Conservation (phyloP, 129 eudicot genomes). For the Glebionis coronaria region DNA sequence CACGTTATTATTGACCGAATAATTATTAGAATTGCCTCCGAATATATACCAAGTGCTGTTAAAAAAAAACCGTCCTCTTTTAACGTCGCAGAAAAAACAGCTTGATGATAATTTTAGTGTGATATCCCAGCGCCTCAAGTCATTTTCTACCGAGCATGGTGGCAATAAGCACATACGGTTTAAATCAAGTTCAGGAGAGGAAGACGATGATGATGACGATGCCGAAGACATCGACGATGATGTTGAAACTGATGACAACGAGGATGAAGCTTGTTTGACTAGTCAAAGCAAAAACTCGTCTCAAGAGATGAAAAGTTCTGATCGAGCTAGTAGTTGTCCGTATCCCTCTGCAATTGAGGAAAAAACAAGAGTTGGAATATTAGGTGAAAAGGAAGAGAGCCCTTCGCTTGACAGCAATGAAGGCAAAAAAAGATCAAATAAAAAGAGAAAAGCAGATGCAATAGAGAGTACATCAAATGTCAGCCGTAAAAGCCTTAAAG, state of each 20-base stretch:
- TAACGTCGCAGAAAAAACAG: constrained; percentile 63
- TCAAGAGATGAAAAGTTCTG: constrained; percentile 32
- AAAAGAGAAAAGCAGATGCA: constrained; percentile 33
- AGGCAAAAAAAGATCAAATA: constrained; percentile 4
- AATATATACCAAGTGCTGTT: constrained; percentile 25
- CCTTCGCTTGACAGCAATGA: constrained; percentile 12
- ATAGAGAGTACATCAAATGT: constrained; percentile 3
- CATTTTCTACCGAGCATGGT: constrained; percentile 50
- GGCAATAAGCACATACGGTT: constrained; percentile 56
- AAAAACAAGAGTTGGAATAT: constrained; percentile 58
- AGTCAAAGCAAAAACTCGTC: constrained; percentile 37
- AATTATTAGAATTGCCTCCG: no score
- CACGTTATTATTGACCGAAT: no score
- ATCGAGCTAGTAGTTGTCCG: constrained; percentile 51
- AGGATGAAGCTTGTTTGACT: constrained; percentile 29
- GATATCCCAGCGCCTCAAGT: constrained; percentile 58
- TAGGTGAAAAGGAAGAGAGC: constrained; percentile 32
- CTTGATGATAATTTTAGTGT: constrained; percentile 68
- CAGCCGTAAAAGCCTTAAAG: constrained; percentile 21
- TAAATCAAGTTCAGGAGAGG: constrained; percentile 40
- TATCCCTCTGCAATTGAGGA: constrained; percentile 73
- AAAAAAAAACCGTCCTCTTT: constrained; percentile 53
- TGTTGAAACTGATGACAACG: constrained; percentile 42
- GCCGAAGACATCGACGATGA: constrained; percentile 4
- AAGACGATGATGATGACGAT: not conserved